Conservation (phyloP, 495 filamentous ascomycete genomes). For the Bombardia bombarda region DNA sequence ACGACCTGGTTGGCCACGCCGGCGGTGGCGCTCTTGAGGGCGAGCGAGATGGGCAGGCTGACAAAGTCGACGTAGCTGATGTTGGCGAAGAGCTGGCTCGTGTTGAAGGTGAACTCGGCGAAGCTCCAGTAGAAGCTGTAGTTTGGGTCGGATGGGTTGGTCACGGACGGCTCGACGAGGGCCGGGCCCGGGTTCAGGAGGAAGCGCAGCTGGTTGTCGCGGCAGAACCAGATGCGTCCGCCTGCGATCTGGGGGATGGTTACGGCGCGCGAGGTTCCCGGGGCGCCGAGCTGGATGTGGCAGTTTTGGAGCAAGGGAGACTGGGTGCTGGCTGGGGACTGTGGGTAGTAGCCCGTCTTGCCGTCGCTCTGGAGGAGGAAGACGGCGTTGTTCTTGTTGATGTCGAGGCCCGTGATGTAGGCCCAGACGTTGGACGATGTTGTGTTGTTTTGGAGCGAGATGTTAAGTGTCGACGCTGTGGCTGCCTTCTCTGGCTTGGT, state of each 20-base stretch:
- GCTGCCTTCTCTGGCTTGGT: not conserved
- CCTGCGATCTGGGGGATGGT: slow-evolving; percentile 62
- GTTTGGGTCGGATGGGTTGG: slow-evolving; percentile 58
- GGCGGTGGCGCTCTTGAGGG: slow-evolving; percentile 46
- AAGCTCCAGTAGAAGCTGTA: slow-evolving; percentile 60
- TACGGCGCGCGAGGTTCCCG: slow-evolving; percentile 49
- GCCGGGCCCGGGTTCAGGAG: slow-evolving; percentile 60
- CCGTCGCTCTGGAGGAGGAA: slow-evolving; percentile 56
- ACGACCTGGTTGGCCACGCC: slow-evolving; percentile 47
- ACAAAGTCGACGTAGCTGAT: slow-evolving; percentile 73
- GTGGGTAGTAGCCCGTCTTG: slow-evolving; percentile 27
- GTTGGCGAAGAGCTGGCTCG: slow-evolving; percentile 61
- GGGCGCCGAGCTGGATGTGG: slow-evolving; percentile 54
- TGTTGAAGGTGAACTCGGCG: slow-evolving; percentile 67
- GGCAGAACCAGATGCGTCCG: slow-evolving; percentile 63
- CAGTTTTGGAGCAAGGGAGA: slow-evolving; percentile 42
- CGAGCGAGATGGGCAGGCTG: slow-evolving; percentile 54
- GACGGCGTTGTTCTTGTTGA: slow-evolving; percentile 51
- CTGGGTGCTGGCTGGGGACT: slow-evolving; percentile 15
- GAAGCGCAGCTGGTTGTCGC: slow-evolving; percentile 55
- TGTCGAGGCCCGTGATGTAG: slow-evolving; percentile 61
- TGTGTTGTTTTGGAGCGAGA: slow-evolving; percentile 57
- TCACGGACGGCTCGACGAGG: slow-evolving; percentile 63
- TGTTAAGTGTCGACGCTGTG: slow-evolving; percentile 40
- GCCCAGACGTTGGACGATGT: slow-evolving; percentile 54